These are phyloP conservation scores for Colletotrichum paranaense DNA, from an alignment of 2,329 filamentous ascomycete species.

Conservation along the genomic window DNA sequence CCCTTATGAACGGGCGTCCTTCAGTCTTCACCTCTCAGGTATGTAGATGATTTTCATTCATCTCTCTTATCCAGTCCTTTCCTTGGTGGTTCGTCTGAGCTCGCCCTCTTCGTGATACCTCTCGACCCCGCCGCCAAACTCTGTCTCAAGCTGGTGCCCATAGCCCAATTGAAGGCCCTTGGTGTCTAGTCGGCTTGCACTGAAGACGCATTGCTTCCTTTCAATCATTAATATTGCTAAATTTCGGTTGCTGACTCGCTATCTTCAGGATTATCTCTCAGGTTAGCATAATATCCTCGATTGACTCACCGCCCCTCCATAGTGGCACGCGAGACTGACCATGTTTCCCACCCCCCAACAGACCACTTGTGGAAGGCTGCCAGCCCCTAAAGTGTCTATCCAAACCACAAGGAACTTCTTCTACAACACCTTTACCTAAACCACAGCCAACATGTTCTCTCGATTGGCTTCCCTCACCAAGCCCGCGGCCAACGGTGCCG, in stretches of 20 bases:
- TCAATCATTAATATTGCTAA: not conserved
- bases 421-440: not conserved
- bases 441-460: slow-evolving; percentile 65
- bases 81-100: not conserved
- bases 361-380: slow-evolving; percentile 67
- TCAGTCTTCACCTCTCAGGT: slow-evolving; percentile 91
- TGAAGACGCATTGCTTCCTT: not conserved
- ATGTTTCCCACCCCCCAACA: slow-evolving; percentile 40
- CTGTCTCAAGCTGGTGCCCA: slow-evolving; percentile 22
- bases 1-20: slow-evolving; percentile 87
- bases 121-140: slow-evolving; percentile 27
- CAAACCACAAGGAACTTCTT: slow-evolving; percentile 15
- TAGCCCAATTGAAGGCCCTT: slow-evolving; percentile 15
- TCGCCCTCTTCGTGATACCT: slow-evolving; percentile 26
- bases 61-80: not conserved
- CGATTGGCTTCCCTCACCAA: slow-evolving; percentile 66
- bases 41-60: slow-evolving; percentile 47
- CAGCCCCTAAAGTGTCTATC: slow-evolving; percentile 54
- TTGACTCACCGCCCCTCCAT: slow-evolving; percentile 55
- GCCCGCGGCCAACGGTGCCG: slow-evolving; percentile 60
- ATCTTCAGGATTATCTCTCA: slow-evolving; percentile 78
- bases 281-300: slow-evolving; percentile 59
- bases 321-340: slow-evolving; percentile 42
- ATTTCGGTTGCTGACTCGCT: slow-evolving; percentile 53
- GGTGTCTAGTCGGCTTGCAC: slow-evolving; percentile 6